Conservation (phyloP, 441 rosid genomes). For the Breynia disticha region DNA sequence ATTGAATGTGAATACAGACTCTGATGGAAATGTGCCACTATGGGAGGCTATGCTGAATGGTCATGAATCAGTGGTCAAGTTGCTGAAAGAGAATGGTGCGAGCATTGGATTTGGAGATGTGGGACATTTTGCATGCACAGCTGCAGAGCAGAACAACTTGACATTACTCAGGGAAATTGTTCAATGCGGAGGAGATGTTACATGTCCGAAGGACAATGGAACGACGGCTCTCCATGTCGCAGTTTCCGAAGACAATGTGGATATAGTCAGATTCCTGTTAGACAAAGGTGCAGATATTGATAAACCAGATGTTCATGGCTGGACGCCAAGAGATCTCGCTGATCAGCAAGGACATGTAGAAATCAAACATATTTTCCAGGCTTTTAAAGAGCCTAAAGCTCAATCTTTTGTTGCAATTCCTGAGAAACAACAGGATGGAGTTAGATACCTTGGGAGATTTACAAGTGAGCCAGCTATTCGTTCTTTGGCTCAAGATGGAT, state of each 20-base stretch:
- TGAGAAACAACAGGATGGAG: conserved; percentile 26
- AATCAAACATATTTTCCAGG: conserved; percentile 35
- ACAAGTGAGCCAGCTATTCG: conserved; percentile 43
- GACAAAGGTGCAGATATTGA: conserved; percentile 52
- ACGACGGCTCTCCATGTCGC: conserved; percentile 62
- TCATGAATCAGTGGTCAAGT: conserved; percentile 35
- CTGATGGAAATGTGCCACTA: conserved; percentile 50
- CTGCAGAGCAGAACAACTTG: conserved; percentile 51
- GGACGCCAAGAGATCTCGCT: conserved; percentile 58
- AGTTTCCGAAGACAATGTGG: conserved; percentile 56
- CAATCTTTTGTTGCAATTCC: conserved; percentile 29
- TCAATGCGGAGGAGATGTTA: conserved; percentile 42
- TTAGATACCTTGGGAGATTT: conserved; percentile 37
- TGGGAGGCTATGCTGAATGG: conserved; percentile 72
- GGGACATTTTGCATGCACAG: conserved; percentile 59
- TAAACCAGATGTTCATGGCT: conserved; percentile 48
- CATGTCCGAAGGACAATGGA: conserved; percentile 35
- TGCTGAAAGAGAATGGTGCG: conserved; percentile 36
- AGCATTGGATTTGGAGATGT: conserved; percentile 45
- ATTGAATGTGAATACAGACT: conserved; percentile 26
- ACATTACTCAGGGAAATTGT: conserved; percentile 45
- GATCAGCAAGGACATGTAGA: conserved; percentile 82
- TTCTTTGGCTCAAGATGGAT: conserved; percentile 23
- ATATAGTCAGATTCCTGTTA: conserved; percentile 53
- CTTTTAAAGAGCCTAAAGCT: conserved; percentile 17